Conservation (phyloP, 352 stramenopile genomes). For the Globisporangium cystogenes region DNA sequence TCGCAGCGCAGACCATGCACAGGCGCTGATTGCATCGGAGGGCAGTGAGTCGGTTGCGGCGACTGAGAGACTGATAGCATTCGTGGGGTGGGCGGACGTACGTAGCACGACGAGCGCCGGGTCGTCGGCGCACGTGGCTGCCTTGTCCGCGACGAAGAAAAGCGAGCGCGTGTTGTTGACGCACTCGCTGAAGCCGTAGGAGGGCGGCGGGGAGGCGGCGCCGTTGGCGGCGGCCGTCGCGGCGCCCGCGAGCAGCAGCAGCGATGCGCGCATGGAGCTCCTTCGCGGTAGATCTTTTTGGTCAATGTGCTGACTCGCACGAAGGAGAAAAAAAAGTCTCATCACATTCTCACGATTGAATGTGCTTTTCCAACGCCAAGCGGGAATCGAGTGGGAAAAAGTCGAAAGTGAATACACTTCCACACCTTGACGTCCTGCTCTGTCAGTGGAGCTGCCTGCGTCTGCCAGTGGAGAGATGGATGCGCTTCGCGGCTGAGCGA, state of each 20-base stretch:
- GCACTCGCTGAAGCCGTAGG: constrained; percentile 79
- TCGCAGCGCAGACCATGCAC: constrained; percentile 67
- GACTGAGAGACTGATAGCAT: no score
- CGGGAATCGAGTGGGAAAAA: neutral
- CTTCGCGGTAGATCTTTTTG: no score
- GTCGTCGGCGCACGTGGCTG: constrained; percentile 37
- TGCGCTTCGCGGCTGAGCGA: neutral
- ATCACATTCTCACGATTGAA: neutral
- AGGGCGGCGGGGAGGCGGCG: constrained; percentile 13
- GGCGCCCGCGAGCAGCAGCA: neutral
- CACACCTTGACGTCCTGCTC: neutral
- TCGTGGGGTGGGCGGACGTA: constrained; percentile 17
- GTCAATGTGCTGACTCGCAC: no score
- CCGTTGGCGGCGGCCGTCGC: neutral
- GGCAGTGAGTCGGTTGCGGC: neutral
- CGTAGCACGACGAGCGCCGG: constrained; percentile 40
- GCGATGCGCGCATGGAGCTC: neutral
- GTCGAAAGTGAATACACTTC: neutral
- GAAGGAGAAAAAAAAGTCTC: neutral
- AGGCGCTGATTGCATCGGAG: constrained; percentile 29
- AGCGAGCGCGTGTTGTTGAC: constrained; percentile 70
- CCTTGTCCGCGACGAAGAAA: constrained; percentile 62
- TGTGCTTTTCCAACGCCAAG: neutral
- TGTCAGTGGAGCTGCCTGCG: neutral
- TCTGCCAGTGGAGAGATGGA: constrained; percentile 1